Evolutionary conservation across 2,329 filamentous ascomycete species (phyloP).

Genomic region (Sporothrix mexicana): DNA sequence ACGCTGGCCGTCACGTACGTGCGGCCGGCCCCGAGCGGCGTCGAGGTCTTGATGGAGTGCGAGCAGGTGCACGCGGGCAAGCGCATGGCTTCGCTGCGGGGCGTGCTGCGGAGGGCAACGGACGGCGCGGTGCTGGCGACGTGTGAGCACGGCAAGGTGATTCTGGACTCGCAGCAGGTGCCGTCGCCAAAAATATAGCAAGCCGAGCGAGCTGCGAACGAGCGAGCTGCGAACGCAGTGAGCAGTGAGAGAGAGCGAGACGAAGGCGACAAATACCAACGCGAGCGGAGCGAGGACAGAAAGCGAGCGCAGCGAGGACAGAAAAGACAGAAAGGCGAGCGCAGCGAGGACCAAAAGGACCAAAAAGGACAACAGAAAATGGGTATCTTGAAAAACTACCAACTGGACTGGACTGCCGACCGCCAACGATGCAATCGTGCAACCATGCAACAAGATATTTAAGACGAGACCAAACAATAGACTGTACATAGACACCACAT

Average conservation of each 20-base stretch:
- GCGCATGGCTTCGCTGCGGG: conserved; percentile 59
- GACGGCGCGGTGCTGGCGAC: conserved; percentile 61
- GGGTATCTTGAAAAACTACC: conserved; percentile 8
- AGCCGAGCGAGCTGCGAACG: not conserved
- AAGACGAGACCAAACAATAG: not conserved
- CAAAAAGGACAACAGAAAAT: not conserved
- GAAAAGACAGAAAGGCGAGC: not conserved
- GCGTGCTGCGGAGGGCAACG: conserved; percentile 59
- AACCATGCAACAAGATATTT: too few species aligned
- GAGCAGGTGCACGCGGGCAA: conserved; percentile 64
- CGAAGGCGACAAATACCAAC: not conserved
- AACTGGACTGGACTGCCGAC: too few species aligned
- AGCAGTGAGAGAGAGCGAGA: not conserved
- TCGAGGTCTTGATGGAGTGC: conserved; percentile 59
- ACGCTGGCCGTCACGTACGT: conserved; percentile 72
- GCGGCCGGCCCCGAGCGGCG: conserved; percentile 62
- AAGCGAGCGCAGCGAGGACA: not conserved
- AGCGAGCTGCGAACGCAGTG: not conserved
- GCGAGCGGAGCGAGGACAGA: not conserved
- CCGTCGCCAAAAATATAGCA: not conserved
- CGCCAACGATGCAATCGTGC: too few species aligned
- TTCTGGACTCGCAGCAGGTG: conserved; percentile 54
- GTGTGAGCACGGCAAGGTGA: conserved; percentile 70
- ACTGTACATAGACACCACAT: not conserved
- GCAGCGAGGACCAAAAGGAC: too few species aligned